Evolutionary conservation across 768 basidiomycete genomes (phyloP).

Genomic region (Pulveroboletus sp.): DNA sequence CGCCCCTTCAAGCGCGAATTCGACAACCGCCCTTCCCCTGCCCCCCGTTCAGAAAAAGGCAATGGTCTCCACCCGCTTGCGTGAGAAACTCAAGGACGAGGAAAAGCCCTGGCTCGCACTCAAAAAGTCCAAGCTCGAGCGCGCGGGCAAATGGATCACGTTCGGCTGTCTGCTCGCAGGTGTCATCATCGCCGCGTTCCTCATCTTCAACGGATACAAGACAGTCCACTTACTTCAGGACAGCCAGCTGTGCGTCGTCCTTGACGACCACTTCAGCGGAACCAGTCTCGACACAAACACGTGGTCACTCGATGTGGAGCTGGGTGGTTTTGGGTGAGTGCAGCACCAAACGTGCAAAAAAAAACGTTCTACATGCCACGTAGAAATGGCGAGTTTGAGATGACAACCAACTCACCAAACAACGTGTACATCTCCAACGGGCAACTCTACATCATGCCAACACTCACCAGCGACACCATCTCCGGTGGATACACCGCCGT

Average conservation of each 20-base stretch:
- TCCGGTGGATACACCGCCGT: conserved; percentile 33
- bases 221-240: conserved; percentile 34
- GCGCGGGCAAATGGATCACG: conserved; percentile 46
- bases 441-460: conserved; percentile 54
- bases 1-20: conserved; percentile 27
- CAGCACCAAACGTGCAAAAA: background rate
- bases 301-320: conserved; percentile 48
- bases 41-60: conserved; percentile 36
- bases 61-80: conserved; percentile 45
- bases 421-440: conserved; percentile 46
- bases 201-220: conserved; percentile 44
- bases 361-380: conserved; percentile 5
- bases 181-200: conserved; percentile 34
- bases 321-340: conserved; percentile 49
- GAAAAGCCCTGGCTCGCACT: conserved; percentile 45
- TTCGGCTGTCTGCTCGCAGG: conserved; percentile 40
- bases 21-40: conserved; percentile 33
- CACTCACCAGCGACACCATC: conserved; percentile 50
- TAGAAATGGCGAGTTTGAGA: conserved; percentile 53
- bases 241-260: conserved; percentile 38
- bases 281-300: conserved; percentile 37
- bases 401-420: conserved; percentile 39
- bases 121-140: conserved; percentile 27
- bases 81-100: conserved; percentile 44
- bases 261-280: conserved; percentile 46